Evolutionary conservation across 1,284 basidiomycete genomes (phyloP).

Genomic region (Rhodotorula sp.): DNA sequence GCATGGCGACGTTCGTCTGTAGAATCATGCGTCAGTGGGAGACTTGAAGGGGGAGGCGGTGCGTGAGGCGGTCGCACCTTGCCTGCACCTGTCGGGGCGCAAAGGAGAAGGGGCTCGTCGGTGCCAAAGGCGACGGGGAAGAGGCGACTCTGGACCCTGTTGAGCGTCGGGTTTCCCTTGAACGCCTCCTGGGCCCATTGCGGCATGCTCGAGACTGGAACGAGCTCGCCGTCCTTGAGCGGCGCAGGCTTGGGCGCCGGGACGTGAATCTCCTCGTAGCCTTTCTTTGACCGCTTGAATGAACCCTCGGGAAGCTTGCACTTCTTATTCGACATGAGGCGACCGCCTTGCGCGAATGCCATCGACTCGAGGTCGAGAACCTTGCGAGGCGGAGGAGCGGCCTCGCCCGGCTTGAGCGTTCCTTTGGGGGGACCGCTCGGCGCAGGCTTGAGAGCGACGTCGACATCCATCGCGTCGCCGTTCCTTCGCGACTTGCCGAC

Average conservation of each 20-base stretch:
- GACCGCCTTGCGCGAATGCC: slow-evolving; percentile 93
- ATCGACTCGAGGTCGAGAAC: slow-evolving; percentile 89
- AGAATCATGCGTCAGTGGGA: not conserved
- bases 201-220: slow-evolving; percentile 74
- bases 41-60: too few relatives aligned
- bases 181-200: slow-evolving; percentile 86
- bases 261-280: slow-evolving; percentile 97
- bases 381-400: slow-evolving; percentile 73
- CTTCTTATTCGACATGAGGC: slow-evolving; percentile 98
- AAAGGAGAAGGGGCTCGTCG: slow-evolving; percentile 91
- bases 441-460: slow-evolving; percentile 50
- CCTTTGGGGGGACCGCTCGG: slow-evolving; percentile 74
- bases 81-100: slow-evolving; percentile 97
- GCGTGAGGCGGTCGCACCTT: slow-evolving; percentile 69
- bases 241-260: slow-evolving; percentile 85
- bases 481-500: slow-evolving; percentile 55
- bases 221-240: slow-evolving; percentile 63
- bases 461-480: slow-evolving; percentile 73
- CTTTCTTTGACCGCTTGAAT: slow-evolving; percentile 94
- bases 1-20: slow-evolving; percentile 96
- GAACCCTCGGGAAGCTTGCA: slow-evolving; percentile 96
- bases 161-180: slow-evolving; percentile 69
- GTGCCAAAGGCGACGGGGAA: slow-evolving; percentile 86
- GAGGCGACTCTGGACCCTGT: slow-evolving; percentile 89
- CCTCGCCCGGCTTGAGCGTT: slow-evolving; percentile 83